A percentile compares a stretch with the other conserved stretches of the same genome.
Evolutionary conservation across 352 stramenopile species (phyloP).

Genomic region (Thraustotheca clavata): DNA sequence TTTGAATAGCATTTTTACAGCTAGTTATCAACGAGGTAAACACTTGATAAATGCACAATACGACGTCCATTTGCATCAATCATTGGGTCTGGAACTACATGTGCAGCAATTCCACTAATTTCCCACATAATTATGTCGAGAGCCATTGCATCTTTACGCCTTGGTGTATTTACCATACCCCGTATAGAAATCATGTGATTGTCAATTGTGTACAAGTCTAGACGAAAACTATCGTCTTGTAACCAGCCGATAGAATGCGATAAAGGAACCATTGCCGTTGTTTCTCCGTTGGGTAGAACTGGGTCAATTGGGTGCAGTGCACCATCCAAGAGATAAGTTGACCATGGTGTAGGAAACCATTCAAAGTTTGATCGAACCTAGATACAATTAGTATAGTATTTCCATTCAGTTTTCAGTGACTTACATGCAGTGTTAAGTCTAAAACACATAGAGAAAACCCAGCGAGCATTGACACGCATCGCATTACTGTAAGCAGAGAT

Average conservation of each 20-base stretch:
- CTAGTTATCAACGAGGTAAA: no score
- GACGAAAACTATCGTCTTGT: neutral
- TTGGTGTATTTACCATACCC: no score
- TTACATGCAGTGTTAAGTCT: neutral
- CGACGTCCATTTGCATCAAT: no score
- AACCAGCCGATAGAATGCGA: neutral
- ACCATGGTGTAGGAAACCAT: neutral
- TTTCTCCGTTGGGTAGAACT: neutral
- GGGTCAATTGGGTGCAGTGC: neutral
- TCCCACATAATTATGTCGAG: neutral
- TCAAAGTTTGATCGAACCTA: neutral
- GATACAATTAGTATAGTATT: neutral
- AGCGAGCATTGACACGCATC: neutral
- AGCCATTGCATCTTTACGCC: neutral
- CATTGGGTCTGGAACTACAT: no score
- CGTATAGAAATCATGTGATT: no score
- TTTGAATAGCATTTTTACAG: no score
- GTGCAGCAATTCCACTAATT: constrained; percentile 7
- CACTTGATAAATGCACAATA: no score
- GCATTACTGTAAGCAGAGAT: neutral
- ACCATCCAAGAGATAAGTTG: neutral
- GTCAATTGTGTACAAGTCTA: neutral
- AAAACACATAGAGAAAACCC: neutral
- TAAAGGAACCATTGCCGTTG: neutral
- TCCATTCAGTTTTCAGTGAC: neutral